phyloP scores from a whole-genome alignment of 805 yeast genomes.

The Ogataea populi-albae region DNA sequence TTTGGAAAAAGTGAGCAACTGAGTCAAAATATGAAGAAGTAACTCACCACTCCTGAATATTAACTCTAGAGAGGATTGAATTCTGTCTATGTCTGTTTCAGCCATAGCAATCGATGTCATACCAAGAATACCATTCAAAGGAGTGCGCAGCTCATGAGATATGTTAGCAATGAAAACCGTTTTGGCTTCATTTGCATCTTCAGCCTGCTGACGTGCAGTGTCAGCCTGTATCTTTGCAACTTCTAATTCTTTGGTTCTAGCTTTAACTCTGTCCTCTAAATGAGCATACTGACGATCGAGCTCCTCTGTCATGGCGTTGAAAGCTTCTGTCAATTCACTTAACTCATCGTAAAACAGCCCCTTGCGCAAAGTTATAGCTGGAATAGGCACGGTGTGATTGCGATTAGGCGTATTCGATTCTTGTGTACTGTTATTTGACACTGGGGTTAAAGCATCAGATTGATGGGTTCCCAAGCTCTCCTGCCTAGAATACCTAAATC shows the following conservation, averaged over 20 bases:
- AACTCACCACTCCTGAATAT: conserved; percentile 92
- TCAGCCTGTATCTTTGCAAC: conserved; percentile 79
- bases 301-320: conserved; percentile 88
- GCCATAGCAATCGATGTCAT: conserved; percentile 94
- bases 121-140: conserved; percentile 92
- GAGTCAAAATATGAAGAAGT: conserved; percentile 83
- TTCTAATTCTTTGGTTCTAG: conserved; percentile 84
- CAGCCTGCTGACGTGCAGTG: conserved; percentile 42
- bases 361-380: conserved; percentile 25
- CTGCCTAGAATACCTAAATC: neutral
- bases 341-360: conserved; percentile 75
- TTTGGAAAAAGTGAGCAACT: conserved; percentile 85
- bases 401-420: conserved; percentile 3
- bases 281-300: conserved; percentile 79
- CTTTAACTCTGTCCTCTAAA: conserved; percentile 82
- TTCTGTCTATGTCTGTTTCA: conserved; percentile 64
- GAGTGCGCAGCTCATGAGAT: conserved; percentile 92
- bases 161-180: conserved; percentile 91
- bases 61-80: conserved; percentile 72
- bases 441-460: conserved; percentile 9
- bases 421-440: conserved; percentile 11
- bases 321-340: conserved; percentile 82
- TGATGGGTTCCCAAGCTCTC: conserved; percentile 10
- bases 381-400: conserved; percentile 14
- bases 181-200: conserved; percentile 94